phyloP scores from a whole-genome alignment of 2,329 filamentous ascomycete genomes.

The Fusarium hainanense region DNA sequence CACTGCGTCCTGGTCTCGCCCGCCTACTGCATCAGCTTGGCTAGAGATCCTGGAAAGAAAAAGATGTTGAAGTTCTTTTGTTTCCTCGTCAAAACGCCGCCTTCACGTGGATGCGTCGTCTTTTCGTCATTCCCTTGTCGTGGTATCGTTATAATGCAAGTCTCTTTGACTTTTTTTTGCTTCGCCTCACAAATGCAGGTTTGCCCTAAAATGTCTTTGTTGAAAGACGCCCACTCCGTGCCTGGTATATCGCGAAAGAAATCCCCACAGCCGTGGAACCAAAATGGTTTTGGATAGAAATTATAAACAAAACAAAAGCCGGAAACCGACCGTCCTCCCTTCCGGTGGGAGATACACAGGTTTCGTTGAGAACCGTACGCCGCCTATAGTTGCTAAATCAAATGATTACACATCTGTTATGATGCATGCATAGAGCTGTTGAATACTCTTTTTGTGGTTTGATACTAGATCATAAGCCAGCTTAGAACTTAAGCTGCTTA shows the following conservation, averaged over 20 bases:
- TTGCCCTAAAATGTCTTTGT: slow-evolving; percentile 56
- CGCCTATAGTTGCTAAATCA: slow-evolving; percentile 52
- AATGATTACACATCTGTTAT: slow-evolving; percentile 54
- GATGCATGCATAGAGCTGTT: slow-evolving; percentile 53
- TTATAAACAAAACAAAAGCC: slow-evolving; percentile 50
- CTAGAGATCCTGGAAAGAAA: slow-evolving; percentile 57
- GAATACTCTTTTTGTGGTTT: slow-evolving; percentile 52
- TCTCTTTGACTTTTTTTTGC: slow-evolving; percentile 48
- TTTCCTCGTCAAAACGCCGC: slow-evolving; percentile 57
- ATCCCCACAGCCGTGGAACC: slow-evolving; percentile 43
- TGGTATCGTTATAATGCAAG: slow-evolving; percentile 57
- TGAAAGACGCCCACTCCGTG: slow-evolving; percentile 59
- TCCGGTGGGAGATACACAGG: slow-evolving; percentile 52
- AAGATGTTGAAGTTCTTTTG: slow-evolving; percentile 63
- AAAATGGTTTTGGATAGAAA: slow-evolving; percentile 38
- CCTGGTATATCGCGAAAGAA: slow-evolving; percentile 51
- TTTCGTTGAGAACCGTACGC: slow-evolving; percentile 63
- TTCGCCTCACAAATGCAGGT: slow-evolving; percentile 55
- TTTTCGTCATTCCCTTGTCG: slow-evolving; percentile 48
- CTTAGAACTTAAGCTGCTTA: slow-evolving; percentile 92
- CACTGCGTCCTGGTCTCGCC: slow-evolving; percentile 39
- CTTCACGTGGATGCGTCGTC: slow-evolving; percentile 48
- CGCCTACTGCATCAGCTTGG: slow-evolving; percentile 53
- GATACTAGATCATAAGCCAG: slow-evolving; percentile 34
- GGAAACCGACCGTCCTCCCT: slow-evolving; percentile 51